These are phyloP conservation scores for Xerocomus amazonicus DNA, from an alignment of 1,284 basidiomycete genomes.

Conservation along the genomic window DNA sequence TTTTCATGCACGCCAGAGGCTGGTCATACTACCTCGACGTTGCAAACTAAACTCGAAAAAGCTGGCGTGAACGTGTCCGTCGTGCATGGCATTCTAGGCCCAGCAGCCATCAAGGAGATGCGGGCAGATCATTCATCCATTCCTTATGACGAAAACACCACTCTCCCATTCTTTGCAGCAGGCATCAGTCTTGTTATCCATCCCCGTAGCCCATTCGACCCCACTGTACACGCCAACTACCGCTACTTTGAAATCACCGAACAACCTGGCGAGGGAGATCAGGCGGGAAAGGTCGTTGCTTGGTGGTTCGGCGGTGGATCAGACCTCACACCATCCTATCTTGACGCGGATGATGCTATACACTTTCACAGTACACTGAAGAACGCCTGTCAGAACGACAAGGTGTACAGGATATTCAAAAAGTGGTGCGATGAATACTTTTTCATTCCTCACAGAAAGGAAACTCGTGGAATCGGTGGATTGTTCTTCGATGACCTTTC, in stretches of 20 bases:
- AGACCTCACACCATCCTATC: slow-evolving; percentile 92
- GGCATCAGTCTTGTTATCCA: slow-evolving; percentile 93
- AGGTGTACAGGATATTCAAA: slow-evolving; percentile 83
- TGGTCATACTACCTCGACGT: slow-evolving; percentile 25
- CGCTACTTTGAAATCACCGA: slow-evolving; percentile 94
- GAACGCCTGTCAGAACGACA: slow-evolving; percentile 70
- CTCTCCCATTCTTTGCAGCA: slow-evolving; percentile 90
- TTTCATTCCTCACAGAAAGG: slow-evolving; percentile 87
- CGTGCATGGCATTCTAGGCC: slow-evolving; percentile 86
- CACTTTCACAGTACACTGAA: slow-evolving; percentile 88
- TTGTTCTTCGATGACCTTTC: slow-evolving; percentile 95
- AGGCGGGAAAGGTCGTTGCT: slow-evolving; percentile 53
- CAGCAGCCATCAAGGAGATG: slow-evolving; percentile 91
- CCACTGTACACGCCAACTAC: slow-evolving; percentile 96
- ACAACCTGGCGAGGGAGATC: slow-evolving; percentile 34
- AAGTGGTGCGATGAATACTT: slow-evolving; percentile 99
- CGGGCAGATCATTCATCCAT: slow-evolving; percentile 83
- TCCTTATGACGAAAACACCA: slow-evolving; percentile 58
- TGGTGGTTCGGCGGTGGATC: slow-evolving; percentile 99
- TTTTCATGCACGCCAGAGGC: slow-evolving; percentile 61
- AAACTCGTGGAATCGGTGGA: slow-evolving; percentile 89
- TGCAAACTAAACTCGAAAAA: slow-evolving; percentile 79
- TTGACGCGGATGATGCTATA: slow-evolving; percentile 82
- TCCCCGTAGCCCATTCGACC: slow-evolving; percentile 86
- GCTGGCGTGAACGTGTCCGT: slow-evolving; percentile 95